These are phyloP conservation scores for Entomortierella chlamydospora DNA, from an alignment of 192 early-diverging fungal species.

Conservation along the genomic window DNA sequence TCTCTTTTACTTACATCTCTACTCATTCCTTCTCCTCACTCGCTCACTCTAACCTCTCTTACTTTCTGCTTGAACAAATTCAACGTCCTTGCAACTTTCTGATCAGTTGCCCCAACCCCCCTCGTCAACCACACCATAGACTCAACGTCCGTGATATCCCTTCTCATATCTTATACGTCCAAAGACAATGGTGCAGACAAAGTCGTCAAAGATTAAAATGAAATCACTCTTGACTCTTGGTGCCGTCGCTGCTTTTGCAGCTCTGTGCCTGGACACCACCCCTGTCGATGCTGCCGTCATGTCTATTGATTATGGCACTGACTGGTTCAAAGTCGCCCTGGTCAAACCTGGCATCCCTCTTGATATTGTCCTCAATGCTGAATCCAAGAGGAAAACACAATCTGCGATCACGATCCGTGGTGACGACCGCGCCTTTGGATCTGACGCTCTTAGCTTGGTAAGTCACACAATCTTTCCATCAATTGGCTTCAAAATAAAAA, in stretches of 20 bases:
- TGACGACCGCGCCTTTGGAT: conserved; percentile 87
- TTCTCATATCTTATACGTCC: not conserved
- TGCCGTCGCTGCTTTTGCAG: conserved; percentile 47
- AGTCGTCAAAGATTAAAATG: conserved; percentile 39
- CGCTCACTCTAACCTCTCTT: not conserved
- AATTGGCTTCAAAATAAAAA: not conserved
- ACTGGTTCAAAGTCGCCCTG: conserved; percentile 97
- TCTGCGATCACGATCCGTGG: conserved; percentile 85
- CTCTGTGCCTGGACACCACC: conserved; percentile 36
- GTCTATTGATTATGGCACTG: conserved; percentile 96
- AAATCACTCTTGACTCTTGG: conserved; percentile 40
- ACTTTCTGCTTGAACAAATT: not conserved
- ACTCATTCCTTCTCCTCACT: not conserved
- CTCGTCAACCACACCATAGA: no score
- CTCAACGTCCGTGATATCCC: no score
- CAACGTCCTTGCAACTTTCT: not conserved
- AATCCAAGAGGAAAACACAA: conserved; percentile 95
- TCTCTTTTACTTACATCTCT: not conserved
- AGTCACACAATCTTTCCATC: conserved; percentile 2
- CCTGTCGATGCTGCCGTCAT: conserved; percentile 79
- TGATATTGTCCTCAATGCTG: conserved; percentile 96
- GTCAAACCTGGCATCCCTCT: conserved; percentile 90
- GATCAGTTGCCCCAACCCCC: no score
- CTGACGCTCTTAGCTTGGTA: conserved; percentile 84
- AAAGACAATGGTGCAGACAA: conserved; percentile 4